Percentiles rank a stretch among this genome's conserved stretches.
Evolutionary conservation across 331 rosid genomes (phyloP).

Genomic region (Pyracantha coccinea): DNA sequence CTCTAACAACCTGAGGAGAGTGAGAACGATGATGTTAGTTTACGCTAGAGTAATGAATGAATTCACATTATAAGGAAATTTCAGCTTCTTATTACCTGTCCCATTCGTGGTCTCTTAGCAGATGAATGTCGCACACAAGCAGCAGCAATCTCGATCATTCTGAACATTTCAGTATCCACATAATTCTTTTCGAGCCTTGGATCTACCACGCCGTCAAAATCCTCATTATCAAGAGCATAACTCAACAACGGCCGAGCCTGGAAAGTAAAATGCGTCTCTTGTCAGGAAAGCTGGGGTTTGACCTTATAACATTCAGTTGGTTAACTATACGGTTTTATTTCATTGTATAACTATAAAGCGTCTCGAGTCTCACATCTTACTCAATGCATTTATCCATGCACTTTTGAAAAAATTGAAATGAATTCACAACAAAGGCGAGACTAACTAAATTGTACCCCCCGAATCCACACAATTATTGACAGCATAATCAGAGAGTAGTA

Average conservation of each 20-base stretch:
- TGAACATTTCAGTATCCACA: constrained; percentile 53
- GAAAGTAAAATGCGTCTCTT: constrained; percentile 16
- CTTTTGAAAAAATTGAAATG: no score
- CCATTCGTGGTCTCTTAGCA: constrained; percentile 80
- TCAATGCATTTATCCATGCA: not conserved
- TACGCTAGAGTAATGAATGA: not conserved
- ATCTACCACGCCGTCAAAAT: constrained; percentile 51
- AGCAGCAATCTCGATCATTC: constrained; percentile 76
- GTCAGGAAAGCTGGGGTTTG: constrained; percentile 15
- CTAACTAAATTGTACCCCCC: no score
- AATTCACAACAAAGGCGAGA: no score
- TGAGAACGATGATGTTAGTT: constrained; percentile 13
- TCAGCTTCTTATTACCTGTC: constrained; percentile 58
- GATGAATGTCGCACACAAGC: constrained; percentile 82
- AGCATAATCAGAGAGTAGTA: not conserved
- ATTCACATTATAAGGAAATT: not conserved
- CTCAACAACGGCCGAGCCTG: constrained; percentile 87
- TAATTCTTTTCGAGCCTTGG: constrained; percentile 64
- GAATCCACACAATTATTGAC: not conserved
- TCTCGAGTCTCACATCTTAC: not conserved
- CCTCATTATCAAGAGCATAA: constrained; percentile 52
- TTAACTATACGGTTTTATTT: not conserved
- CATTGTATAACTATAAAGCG: not conserved
- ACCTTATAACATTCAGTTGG: not conserved
- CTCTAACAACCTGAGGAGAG: constrained; percentile 73